Evolutionary conservation across 805 yeast species (phyloP).

Genomic region (Cyberlindnera suaveolens): DNA sequence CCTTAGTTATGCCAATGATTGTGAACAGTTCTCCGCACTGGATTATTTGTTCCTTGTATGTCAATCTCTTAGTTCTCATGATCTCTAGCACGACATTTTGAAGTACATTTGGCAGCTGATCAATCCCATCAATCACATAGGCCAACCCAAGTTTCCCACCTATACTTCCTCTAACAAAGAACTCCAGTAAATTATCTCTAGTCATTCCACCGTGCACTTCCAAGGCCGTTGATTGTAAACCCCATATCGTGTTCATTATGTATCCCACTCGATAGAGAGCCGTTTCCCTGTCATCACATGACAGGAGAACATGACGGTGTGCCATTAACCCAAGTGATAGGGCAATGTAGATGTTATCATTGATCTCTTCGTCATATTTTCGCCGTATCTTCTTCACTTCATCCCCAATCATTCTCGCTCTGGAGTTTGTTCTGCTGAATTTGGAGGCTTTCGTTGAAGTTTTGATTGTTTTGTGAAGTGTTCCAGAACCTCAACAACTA

Average conservation of each 20-base stretch:
- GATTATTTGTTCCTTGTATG: background rate
- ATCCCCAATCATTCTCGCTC: background rate
- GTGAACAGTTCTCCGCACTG: conserved; percentile 9
- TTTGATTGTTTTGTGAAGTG: no score
- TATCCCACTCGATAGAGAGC: conserved; percentile 16
- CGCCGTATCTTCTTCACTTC: background rate
- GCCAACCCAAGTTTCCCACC: background rate
- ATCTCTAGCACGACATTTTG: conserved; percentile 4
- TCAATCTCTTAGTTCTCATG: conserved; percentile 1
- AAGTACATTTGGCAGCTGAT: conserved; percentile 4
- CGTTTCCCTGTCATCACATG: conserved; percentile 12
- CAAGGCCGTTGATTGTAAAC: conserved; percentile 1
- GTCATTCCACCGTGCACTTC: background rate
- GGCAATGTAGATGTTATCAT: conserved; percentile 13
- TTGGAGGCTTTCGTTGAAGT: no score
- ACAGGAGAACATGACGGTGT: conserved; percentile 21
- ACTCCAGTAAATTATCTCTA: background rate
- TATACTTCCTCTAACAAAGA: conserved; percentile 7
- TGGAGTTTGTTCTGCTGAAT: no score
- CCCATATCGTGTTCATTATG: conserved; percentile 10
- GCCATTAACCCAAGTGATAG: conserved; percentile 18
- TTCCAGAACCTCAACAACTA: no score
- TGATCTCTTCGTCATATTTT: background rate
- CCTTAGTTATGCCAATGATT: conserved; percentile 16
- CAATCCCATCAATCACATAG: conserved; percentile 9